Evolutionary conservation across 352 stramenopile genomes (phyloP), one percentile per base, ranked within the genome.

Genomic region (Phytophthora europaea): DNA sequence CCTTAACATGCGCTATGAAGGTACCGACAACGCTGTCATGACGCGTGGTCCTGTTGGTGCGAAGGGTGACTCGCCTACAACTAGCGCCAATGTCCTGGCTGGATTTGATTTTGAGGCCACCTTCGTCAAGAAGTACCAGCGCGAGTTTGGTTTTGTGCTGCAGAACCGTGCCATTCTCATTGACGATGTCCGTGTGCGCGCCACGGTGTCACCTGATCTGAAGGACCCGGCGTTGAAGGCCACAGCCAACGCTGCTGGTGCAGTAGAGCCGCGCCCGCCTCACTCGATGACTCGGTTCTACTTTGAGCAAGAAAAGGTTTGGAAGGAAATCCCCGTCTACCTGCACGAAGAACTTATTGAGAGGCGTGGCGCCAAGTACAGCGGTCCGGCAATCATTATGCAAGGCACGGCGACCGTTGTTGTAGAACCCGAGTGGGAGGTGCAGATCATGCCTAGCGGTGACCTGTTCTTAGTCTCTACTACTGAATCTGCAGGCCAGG

Each of bases 21-120:
- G 98, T 33, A 99, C 98, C 0, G 98, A 99, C 74, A 99, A 97
- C 67, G 96, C 97, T 23, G 94, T 99, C 28, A 99, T 99, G 98
- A 99, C 88, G 1, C 88, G 86, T 22, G 89, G 88, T 0, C 85
- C 86, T 12, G 59, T 91, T 13, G 79, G 80, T 38, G 68, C 74
- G 13, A 88, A 88, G 65, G 80, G 78, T 1, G 45, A 75, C 6
- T 63, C 76, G 1, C 66, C 89, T 10, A 36, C 73, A 2, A 74
- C 62, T 4, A 81, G 65, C 5, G 71, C 73, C 4, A 68, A 72
- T 33, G 62, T 65, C 16, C 72, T 93, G 12, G 50, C 87, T 15
- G 80, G 67, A 20, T 99, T 97, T 73, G 94, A 95, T 66, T 94
- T 97, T 48, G 87, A 92, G 48, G 77, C 82, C 6, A 90, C 85